Evolutionary conservation across 2,329 filamentous ascomycete species (phyloP), one percentile per base, ranked within the genome.

Genomic region (Thielaviopsis cerberus): DNA sequence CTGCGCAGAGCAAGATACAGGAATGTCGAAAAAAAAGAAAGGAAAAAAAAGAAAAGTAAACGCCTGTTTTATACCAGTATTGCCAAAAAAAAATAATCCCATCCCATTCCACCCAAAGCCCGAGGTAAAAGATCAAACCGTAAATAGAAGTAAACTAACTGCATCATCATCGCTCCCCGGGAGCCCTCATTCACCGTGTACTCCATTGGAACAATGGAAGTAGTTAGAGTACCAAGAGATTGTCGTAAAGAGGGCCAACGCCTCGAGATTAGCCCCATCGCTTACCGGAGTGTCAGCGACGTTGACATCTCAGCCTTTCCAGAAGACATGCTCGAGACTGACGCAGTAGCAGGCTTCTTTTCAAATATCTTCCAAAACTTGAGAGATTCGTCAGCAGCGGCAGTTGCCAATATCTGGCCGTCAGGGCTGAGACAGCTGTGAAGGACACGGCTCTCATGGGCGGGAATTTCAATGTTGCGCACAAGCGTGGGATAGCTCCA

Each of bases 321-420:
- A 54, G 84, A 84, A 61, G 85, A 76, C 62, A 82, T 82, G 60
- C 83, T 78, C 64, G 79, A 77, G 54, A 81, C 79, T 55, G 83
- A 79, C 61, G 79, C 74, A 60, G 79, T 75, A 58, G 88, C 89
- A 20, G 90, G 77, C 81, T 96, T 97, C 81, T 95, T 96, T 79
- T 98, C 92, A 68, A 98, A 98, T 65, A 98, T 79, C 82, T 98
- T 98, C 92, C 92, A 98, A 79, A 98, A 98, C 76, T 98, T 98
- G 71, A 98, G 78, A 68, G 85, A 91, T 77, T 98, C 92, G 67
- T 98, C 92, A 41, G 91, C 90, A 65, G 91, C 85, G 61, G 92
- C 91, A 55, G 92, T 98, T 55, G 92, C 92, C 58, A 98, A 81
- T 82, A 96, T 95, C 76, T 98, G 92, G 56, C 92, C 92, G 67